Percentiles rank a stretch among this genome's conserved stretches.
These are phyloP conservation scores for Stagonosporopsis chrysanthemi DNA, from an alignment of 2,329 filamentous ascomycete genomes.

Conservation along the genomic window DNA sequence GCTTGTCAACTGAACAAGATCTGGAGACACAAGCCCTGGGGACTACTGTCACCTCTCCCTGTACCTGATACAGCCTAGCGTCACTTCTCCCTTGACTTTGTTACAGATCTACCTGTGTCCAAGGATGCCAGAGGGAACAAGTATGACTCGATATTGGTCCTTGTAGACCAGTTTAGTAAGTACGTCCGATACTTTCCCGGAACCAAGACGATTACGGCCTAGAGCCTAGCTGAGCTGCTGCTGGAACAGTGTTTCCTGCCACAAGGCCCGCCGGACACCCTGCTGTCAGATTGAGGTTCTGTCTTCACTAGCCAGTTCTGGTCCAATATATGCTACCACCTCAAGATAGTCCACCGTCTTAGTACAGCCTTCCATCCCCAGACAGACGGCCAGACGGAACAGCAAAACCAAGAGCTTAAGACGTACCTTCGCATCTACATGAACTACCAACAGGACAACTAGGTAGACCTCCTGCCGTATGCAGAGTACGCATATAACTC, in stretches of 20 bases:
- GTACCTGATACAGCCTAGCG: no score
- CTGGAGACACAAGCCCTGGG: no score
- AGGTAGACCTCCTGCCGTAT: no score
- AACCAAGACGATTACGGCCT: background rate
- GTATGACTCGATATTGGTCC: background rate
- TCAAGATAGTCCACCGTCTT: no score
- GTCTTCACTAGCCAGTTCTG: constrained; percentile 1
- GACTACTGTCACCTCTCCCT: no score
- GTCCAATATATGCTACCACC: background rate
- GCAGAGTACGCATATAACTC: background rate
- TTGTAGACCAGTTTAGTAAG: background rate
- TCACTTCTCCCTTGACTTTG: no score
- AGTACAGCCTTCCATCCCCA: no score
- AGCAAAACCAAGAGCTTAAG: background rate
- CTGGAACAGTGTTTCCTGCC: background rate
- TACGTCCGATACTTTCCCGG: background rate
- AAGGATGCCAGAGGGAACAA: no score
- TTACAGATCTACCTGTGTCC: no score
- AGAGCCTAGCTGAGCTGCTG: background rate
- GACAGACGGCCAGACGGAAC: no score
- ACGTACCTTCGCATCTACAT: background rate
- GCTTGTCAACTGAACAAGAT: no score
- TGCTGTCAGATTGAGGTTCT: background rate
- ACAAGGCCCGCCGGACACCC: background rate
- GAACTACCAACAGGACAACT: background rate